Evolutionary conservation across 768 basidiomycete species (phyloP), one percentile per base, ranked within the genome.

Genomic region (Cystofilobasidium bisporidii): DNA sequence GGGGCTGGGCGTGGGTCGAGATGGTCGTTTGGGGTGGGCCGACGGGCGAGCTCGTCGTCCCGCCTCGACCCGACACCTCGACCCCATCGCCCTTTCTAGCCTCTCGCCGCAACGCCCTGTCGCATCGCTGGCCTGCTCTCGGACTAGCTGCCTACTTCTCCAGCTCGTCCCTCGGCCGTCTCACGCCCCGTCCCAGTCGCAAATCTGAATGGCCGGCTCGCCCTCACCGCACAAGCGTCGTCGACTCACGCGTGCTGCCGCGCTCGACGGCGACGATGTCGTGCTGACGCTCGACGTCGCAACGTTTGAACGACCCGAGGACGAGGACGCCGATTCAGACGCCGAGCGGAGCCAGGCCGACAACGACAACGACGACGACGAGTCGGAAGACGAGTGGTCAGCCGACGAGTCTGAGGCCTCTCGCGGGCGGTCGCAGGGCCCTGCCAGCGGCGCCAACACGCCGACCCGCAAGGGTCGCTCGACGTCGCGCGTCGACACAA

Each of bases 251-350:
- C 26, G 28, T n/a, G 47, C 47, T 14, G 17, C 43, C 17, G 1
- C 26, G 2, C 28, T 2, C 28, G 28, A 30, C 30, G 53, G 18
- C 26, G 53, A 32, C 53, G 53, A 56, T 30, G 30, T 30, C 28
- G 28, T 56, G 28, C 26, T 56, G 53, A 30, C 53, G 53, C 53
- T 56, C 53, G 53, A 56, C 53, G 53, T 56, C 28, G 53, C 53
- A 15, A 30, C 28, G 28, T 56, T 56, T n/a, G 53, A 56, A 30
- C 26, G 53, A 18, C 53, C 53, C 26, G 53, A 56, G 53, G 53
- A 56, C 30, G 53, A 56, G 53, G 53, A 56, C 53, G 53, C 28
- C 53, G 53, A 56, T 11, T 30, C 28, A 14, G 53, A 56, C 28
- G 53, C 53, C 26, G 53, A 56, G 30, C 15, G n/a, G 15, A 56